Evolutionary conservation across 2,329 filamentous ascomycete genomes (phyloP).

Genomic region (Pezicula rhizophila): DNA sequence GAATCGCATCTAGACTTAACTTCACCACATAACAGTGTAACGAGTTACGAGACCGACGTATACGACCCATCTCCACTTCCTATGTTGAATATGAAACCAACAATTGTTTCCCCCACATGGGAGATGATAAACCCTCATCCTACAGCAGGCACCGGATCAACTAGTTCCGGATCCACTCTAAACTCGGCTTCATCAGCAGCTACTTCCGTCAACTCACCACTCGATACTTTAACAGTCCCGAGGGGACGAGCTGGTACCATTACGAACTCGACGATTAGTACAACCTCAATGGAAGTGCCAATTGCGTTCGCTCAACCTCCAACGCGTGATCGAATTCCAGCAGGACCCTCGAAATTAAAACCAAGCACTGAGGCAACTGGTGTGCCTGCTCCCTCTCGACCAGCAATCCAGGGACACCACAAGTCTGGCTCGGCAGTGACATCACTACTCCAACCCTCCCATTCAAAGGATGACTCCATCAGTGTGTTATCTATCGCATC

Average conservation of each 20-base stretch:
- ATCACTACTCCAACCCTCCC: neutral
- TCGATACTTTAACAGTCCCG: neutral
- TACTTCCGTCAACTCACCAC: neutral
- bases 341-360: neutral
- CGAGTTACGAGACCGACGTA: neutral
- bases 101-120: neutral
- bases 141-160: neutral
- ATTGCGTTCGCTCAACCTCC: conserved; percentile 1
- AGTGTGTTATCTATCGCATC: neutral
- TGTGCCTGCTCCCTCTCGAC: neutral
- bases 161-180: neutral
- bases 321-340: neutral
- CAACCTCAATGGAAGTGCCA: neutral
- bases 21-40: neutral
- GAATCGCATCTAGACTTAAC: neutral
- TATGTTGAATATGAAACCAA: neutral
- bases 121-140: neutral
- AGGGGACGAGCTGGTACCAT: neutral
- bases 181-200: neutral
- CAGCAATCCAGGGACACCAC: neutral
- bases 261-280: neutral
- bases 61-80: neutral
- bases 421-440: conserved; percentile 4
- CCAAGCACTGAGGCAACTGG: neutral
- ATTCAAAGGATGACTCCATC: neutral